Evolutionary conservation across 371 early-diverging fungal genomes (phyloP), one percentile per base, ranked within the genome.

Genomic region (Apophysomyces trapeziformis): DNA sequence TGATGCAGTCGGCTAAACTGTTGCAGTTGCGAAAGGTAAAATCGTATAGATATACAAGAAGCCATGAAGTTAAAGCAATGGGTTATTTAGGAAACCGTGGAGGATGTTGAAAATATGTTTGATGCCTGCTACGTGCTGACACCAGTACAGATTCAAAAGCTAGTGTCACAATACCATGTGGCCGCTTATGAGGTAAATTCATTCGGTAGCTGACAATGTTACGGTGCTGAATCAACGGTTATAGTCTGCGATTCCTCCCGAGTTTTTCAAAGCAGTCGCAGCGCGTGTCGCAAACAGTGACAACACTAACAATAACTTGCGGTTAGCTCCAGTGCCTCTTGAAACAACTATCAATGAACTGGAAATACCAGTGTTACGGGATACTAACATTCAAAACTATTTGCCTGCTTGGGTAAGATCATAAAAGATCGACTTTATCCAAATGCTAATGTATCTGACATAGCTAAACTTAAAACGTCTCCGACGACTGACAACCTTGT

Each of bases 51-150:
- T n/a, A 36, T 8, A 21, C 18, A 12, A 38, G 13, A 7, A n/a
- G 13, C 5, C 45, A 7, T 35, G 11, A n/a, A 7, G 16, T 6
- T 16, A 7, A 16, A 4, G 26, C n/a, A 26, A 16, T 5, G 11
- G 4, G 8, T 0, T 18, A 9, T 63, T 0, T 56, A 97, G 85
- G 87, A 92, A 9, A 87, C 93, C 11, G 80, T 91, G 56, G 89
- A 89, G 56, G 96, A 97, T 71, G 90, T 96, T 61, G 95, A 96
- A 69, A 93, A 92, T 58, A 93, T 97, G 66, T 95, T 94, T 58
- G 96, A 96, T 65, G 92, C 94, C 37, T 96, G 96, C 80, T 94
- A 92, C 86, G 77, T 95, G 71, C 82, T 98, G 69, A 93, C 92
- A 57, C 90, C 94, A 1, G 89, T 92, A 1, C 96, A 96, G 80